phyloP scores from a whole-genome alignment of 495 filamentous ascomycete species.

The Staphylotrichum longicolle region DNA sequence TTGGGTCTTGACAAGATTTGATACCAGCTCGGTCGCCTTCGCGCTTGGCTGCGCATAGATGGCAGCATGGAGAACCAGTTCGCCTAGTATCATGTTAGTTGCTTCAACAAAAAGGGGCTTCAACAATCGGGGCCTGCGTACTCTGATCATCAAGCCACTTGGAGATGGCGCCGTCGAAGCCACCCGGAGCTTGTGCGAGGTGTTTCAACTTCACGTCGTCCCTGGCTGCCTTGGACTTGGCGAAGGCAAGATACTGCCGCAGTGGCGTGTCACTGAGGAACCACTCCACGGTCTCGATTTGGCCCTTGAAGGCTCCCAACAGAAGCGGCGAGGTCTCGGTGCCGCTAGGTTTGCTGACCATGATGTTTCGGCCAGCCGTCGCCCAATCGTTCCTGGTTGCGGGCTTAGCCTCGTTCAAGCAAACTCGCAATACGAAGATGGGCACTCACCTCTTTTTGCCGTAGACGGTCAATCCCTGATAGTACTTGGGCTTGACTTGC shows the following conservation, averaged over 20 bases:
- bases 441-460: constrained; percentile 58
- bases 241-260: constrained; percentile 61
- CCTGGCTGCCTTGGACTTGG: constrained; percentile 49
- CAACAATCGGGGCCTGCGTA: constrained; percentile 24
- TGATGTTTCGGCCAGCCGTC: constrained; percentile 46
- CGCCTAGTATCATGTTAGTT: constrained; percentile 43
- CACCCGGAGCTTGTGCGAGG: constrained; percentile 51
- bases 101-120: background rate
- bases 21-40: constrained; percentile 51
- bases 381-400: constrained; percentile 52
- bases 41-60: constrained; percentile 45
- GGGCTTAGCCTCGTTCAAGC: background rate
- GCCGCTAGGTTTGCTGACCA: constrained; percentile 24
- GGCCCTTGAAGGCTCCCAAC: constrained; percentile 54
- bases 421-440: constrained; percentile 34
- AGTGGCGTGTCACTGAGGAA: constrained; percentile 64
- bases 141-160: constrained; percentile 59
- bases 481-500: constrained; percentile 61
- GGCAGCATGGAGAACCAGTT: constrained; percentile 65
- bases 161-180: constrained; percentile 57
- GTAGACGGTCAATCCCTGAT: constrained; percentile 68
- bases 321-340: constrained; percentile 54
- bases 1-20: constrained; percentile 57
- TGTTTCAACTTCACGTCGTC: constrained; percentile 56
- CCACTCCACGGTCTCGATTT: constrained; percentile 63